Conservation (phyloP, 345 rosid species). For the Populus ilicifolia region DNA sequence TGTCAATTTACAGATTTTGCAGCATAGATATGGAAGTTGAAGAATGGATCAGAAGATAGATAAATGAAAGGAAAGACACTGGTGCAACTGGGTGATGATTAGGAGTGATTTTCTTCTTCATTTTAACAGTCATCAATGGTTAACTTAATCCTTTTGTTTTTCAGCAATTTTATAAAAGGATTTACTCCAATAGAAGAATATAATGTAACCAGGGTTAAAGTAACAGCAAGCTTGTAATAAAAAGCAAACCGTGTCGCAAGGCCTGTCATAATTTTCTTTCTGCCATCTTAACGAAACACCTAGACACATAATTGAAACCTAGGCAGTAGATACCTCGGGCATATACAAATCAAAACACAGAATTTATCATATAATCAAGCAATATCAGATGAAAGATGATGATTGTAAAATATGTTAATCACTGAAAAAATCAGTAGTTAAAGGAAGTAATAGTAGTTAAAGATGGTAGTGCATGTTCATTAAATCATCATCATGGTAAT, state of each 20-base stretch:
- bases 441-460: slow-evolving; percentile 1
- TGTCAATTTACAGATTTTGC: background rate
- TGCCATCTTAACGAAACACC: slow-evolving; percentile 15
- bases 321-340: slow-evolving; percentile 13
- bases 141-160: too few relatives aligned
- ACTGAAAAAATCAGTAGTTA: background rate
- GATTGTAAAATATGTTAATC: slow-evolving; percentile 6
- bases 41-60: background rate
- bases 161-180: too few relatives aligned
- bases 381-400: slow-evolving; percentile 23
- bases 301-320: background rate
- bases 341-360: background rate
- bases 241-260: slow-evolving; percentile 17
- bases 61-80: background rate
- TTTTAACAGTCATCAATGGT: background rate
- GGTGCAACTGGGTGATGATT: background rate
- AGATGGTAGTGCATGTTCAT: slow-evolving; percentile 21
- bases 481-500: slow-evolving; percentile 8
- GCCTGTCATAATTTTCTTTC: background rate
- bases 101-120: background rate
- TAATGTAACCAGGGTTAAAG: slow-evolving; percentile 2
- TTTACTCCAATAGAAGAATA: background rate
- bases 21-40: too few relatives aligned
- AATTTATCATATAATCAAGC: background rate
- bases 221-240: background rate